Conservation (phyloP, 2,329 filamentous ascomycete genomes). For the Westerdykella aurantiaca region DNA sequence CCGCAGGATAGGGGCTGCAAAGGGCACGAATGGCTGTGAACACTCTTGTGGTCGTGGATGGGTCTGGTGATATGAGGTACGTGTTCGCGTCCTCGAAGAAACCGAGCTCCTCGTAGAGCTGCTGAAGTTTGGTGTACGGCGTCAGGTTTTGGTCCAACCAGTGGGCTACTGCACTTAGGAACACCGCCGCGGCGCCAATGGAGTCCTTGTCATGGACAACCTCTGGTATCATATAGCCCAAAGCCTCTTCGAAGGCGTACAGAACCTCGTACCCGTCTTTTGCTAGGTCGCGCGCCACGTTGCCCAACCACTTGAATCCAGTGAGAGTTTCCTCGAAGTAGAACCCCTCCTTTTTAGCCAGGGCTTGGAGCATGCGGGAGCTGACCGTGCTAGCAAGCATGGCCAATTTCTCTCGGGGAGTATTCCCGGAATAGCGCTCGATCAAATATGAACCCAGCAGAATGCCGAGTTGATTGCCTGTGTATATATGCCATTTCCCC, state of each 20-base stretch:
- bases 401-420: constrained; percentile 40
- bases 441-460: constrained; percentile 55
- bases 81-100: constrained; percentile 60
- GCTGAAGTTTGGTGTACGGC: constrained; percentile 52
- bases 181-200: constrained; percentile 55
- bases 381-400: constrained; percentile 61
- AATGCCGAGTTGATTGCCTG: constrained; percentile 60
- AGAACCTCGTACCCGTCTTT: constrained; percentile 46
- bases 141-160: constrained; percentile 52
- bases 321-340: constrained; percentile 58
- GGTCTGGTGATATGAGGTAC: constrained; percentile 55
- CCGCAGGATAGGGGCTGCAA: constrained; percentile 39
- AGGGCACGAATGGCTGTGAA: constrained; percentile 51
- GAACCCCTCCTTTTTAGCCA: constrained; percentile 52
- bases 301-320: constrained; percentile 64
- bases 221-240: constrained; percentile 61
- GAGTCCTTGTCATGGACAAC: constrained; percentile 62
- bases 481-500: constrained; percentile 55
- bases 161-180: constrained; percentile 50
- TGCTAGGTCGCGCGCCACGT: constrained; percentile 50
- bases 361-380: constrained; percentile 55
- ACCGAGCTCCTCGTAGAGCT: constrained; percentile 53
- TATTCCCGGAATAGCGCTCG: constrained; percentile 40
- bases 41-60: constrained; percentile 47
- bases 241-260: constrained; percentile 60